Evolutionary conservation across 169 alveolate species (phyloP).

Genomic region (Sarcocystis neurona): DNA sequence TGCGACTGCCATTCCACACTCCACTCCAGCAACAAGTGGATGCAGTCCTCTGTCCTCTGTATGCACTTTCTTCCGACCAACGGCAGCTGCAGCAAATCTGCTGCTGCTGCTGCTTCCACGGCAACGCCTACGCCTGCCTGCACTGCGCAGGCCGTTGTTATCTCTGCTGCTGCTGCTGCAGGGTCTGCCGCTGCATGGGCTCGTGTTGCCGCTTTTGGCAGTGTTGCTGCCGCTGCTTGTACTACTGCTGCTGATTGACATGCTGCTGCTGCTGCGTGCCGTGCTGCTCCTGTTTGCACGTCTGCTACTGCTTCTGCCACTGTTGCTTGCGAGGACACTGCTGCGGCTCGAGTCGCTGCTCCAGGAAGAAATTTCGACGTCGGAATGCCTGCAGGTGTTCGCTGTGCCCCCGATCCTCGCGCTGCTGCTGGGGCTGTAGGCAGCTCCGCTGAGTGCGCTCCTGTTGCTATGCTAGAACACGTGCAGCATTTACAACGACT

Average conservation of each 20-base stretch:
- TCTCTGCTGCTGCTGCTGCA: background rate
- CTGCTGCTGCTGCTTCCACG: slow-evolving; percentile 3
- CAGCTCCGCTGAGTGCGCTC: too few relatives aligned
- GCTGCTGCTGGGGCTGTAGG: too few relatives aligned
- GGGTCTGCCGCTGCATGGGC: too few relatives aligned
- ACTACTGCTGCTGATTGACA: background rate
- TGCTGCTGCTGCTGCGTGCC: background rate
- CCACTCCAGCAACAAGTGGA: slow-evolving; percentile 7
- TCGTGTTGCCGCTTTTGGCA: too few relatives aligned
- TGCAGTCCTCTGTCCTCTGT: slow-evolving; percentile 21
- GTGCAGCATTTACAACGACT: too few relatives aligned
- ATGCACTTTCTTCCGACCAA: background rate
- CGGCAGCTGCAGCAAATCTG: background rate
- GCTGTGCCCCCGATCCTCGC: too few relatives aligned
- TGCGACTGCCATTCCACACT: background rate
- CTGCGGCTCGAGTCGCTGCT: background rate
- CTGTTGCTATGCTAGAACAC: too few relatives aligned
- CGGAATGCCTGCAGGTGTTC: too few relatives aligned
- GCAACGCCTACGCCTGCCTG: background rate
- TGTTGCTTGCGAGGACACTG: background rate
- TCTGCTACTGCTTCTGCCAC: background rate
- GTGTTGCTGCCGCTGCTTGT: background rate
- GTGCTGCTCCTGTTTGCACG: background rate
- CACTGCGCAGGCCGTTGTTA: background rate
- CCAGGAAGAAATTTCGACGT: slow-evolving; percentile 5